Evolutionary conservation across 805 yeast genomes (phyloP).

Genomic region (Debaryomyces hansenii): DNA sequence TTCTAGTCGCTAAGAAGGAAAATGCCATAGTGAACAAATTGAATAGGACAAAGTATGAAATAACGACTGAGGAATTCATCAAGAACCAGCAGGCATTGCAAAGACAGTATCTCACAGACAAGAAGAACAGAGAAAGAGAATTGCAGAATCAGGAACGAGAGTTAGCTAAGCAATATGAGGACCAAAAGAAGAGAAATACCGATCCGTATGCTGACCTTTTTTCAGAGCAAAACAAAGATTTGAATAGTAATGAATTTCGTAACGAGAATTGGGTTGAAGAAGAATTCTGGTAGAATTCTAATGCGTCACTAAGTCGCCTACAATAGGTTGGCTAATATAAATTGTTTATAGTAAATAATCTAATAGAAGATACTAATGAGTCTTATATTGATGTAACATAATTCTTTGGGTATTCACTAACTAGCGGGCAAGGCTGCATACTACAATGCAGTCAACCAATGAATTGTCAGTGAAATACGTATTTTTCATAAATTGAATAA

Average conservation of each 20-base stretch:
- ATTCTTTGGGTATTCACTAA: neutral
- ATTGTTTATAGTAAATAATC: neutral
- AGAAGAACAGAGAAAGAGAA: constrained; percentile 39
- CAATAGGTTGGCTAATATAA: neutral
- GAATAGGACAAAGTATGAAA: constrained; percentile 63
- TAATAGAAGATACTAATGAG: neutral
- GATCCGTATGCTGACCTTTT: constrained; percentile 37
- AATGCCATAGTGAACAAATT: constrained; percentile 61
- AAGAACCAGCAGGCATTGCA: constrained; percentile 28
- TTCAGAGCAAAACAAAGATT: constrained; percentile 28
- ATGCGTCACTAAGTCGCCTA: neutral
- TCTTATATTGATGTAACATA: neutral
- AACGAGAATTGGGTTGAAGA: constrained; percentile 40
- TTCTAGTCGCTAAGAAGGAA: constrained; percentile 55
- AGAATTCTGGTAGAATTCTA: constrained; percentile 28
- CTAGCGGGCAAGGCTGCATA: no score
- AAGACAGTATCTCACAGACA: constrained; percentile 34
- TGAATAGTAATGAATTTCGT: constrained; percentile 31
- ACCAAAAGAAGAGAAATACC: constrained; percentile 36
- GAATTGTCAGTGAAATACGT: neutral
- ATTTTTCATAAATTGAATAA: neutral
- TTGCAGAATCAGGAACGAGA: constrained; percentile 26
- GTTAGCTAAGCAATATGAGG: constrained; percentile 35
- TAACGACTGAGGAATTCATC: constrained; percentile 45
- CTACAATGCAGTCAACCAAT: neutral